Evolutionary conservation across 2,329 filamentous ascomycete genomes (phyloP).

Genomic region (Fusarium lyarnte): DNA sequence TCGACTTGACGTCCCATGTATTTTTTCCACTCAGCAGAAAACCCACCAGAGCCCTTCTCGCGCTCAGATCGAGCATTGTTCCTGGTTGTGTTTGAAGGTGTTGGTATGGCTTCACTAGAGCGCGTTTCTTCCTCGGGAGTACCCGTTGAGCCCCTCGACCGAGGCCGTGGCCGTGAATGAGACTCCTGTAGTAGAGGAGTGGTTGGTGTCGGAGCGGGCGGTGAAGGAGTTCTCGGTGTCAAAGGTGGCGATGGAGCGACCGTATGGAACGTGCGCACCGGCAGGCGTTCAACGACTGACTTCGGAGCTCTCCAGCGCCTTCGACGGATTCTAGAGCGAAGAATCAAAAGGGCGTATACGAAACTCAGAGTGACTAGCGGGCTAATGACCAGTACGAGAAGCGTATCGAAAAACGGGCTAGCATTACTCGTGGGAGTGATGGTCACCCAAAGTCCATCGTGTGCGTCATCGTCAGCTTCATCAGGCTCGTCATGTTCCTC

Average conservation of each 20-base stretch:
- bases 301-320: conserved; percentile 97
- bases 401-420: conserved; percentile 93
- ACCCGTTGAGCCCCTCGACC: conserved; percentile 72
- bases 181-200: conserved; percentile 80
- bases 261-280: conserved; percentile 93
- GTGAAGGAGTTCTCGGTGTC: conserved; percentile 68
- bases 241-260: conserved; percentile 69
- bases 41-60: conserved; percentile 58
- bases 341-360: conserved; percentile 87
- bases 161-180: conserved; percentile 64
- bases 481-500: conserved; percentile 35
- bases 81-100: conserved; percentile 49
- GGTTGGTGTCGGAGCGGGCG: conserved; percentile 73
- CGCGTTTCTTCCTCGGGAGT: conserved; percentile 62
- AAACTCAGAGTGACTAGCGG: conserved; percentile 91
- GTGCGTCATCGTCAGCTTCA: conserved; percentile 45
- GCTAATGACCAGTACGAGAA: conserved; percentile 95
- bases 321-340: conserved; percentile 88
- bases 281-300: conserved; percentile 92
- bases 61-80: conserved; percentile 50
- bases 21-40: conserved; percentile 68
- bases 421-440: conserved; percentile 89
- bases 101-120: conserved; percentile 54
- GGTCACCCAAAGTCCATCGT: conserved; percentile 93
- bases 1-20: conserved; percentile 78